Evolutionary conservation across 495 filamentous ascomycete species (phyloP).

Genomic region (Bacidia gigantensis): DNA sequence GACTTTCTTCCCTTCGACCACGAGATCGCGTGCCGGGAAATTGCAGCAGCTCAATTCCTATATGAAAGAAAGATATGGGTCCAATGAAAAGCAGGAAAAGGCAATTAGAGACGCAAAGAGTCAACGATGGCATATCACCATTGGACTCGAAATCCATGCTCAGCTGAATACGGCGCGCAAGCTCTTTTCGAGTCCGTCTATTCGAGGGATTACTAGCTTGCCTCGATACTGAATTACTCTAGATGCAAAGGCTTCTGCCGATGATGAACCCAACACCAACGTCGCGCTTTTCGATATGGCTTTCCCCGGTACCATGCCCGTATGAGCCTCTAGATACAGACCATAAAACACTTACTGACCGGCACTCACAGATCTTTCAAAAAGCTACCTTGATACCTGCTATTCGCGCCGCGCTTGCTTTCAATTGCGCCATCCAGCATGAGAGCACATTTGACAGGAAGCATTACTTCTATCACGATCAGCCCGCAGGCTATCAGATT

Average conservation of each 20-base stretch:
- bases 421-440: constrained; percentile 63
- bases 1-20: no score
- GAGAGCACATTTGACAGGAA: constrained; percentile 84
- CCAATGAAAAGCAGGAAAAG: not conserved
- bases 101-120: no score
- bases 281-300: constrained; percentile 83
- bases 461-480: constrained; percentile 98
- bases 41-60: no score
- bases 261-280: constrained; percentile 64
- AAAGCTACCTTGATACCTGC: constrained; percentile 73
- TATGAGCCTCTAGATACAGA: constrained; percentile 18
- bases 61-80: not conserved
- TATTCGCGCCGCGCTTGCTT: constrained; percentile 70
- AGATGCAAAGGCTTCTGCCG: constrained; percentile 54
- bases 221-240: constrained; percentile 39
- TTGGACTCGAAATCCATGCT: constrained; percentile 94
- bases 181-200: not conserved
- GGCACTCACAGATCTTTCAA: constrained; percentile 50
- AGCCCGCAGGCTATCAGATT: constrained; percentile 91
- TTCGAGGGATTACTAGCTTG: not conserved
- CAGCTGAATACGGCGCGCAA: constrained; percentile 49
- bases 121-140: constrained; percentile 68
- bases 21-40: no score
- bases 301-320: constrained; percentile 75
- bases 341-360: not conserved